phyloP scores from a whole-genome alignment of 1,284 basidiomycete species.

The Ustilago loliicola region DNA sequence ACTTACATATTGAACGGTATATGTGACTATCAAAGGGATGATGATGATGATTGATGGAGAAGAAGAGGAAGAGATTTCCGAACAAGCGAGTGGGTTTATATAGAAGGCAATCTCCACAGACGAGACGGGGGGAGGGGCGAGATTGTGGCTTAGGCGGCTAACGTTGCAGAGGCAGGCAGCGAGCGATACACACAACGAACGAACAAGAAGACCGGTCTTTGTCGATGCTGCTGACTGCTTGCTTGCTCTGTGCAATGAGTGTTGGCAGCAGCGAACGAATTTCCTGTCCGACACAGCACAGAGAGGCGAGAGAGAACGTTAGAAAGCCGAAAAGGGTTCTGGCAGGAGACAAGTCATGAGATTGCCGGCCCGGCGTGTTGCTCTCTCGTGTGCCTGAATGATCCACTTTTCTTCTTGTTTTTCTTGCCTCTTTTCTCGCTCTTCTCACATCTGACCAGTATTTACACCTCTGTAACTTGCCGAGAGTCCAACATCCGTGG shows the following conservation, averaged over 20 bases:
- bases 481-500: no score
- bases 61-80: slow-evolving; percentile 18
- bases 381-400: slow-evolving; percentile 8
- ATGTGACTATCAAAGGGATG: slow-evolving; percentile 10
- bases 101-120: slow-evolving; percentile 2
- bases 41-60: slow-evolving; percentile 13
- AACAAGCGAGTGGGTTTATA: slow-evolving; percentile 22
- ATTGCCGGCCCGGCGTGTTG: slow-evolving; percentile 30
- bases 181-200: no score
- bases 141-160: background rate
- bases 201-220: slow-evolving; percentile 13
- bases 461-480: background rate
- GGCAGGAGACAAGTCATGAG: slow-evolving; percentile 10
- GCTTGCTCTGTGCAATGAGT: background rate
- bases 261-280: background rate
- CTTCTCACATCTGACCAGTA: background rate
- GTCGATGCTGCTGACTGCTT: background rate
- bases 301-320: background rate
- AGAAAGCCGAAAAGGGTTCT: slow-evolving; percentile 17
- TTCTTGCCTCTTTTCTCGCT: background rate
- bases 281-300: no score
- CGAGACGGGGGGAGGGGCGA: background rate
- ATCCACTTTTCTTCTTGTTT: slow-evolving; percentile 10
- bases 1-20: slow-evolving; percentile 37
- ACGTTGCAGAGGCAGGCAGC: no score